A percentile compares a stretch with the other conserved stretches of the same genome.
These are phyloP conservation scores for Apiospora malaysiana DNA, from an alignment of 2,329 filamentous ascomycete genomes.

Conservation along the genomic window DNA sequence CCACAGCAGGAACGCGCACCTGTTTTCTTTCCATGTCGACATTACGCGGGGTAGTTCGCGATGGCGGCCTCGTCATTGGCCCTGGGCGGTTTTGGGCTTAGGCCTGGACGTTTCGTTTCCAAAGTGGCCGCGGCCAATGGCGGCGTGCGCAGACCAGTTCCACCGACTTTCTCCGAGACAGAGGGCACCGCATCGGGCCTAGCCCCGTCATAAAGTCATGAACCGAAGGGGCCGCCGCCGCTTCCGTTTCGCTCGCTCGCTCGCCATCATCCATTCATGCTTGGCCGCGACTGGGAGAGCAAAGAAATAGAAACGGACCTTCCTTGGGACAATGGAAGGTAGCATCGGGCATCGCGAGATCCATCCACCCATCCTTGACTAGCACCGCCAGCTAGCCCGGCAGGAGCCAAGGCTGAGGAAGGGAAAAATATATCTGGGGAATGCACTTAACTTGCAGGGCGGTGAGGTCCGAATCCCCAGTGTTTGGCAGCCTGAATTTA, in stretches of 20 bases:
- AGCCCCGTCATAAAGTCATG: neutral
- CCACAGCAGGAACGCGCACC: slow-evolving; percentile 10
- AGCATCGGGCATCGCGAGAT: slow-evolving; percentile 6
- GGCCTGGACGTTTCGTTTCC: slow-evolving; percentile 19
- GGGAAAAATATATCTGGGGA: slow-evolving; percentile 6
- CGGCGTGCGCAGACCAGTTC: slow-evolving; percentile 14
- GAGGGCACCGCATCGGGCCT: slow-evolving; percentile 20
- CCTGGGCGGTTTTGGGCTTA: neutral
- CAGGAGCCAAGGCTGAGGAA: neutral
- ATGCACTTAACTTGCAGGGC: slow-evolving; percentile 17
- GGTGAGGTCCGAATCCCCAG: slow-evolving; percentile 11
- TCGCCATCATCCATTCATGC: neutral
- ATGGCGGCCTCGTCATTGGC: slow-evolving; percentile 5
- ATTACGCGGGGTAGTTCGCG: slow-evolving; percentile 20
- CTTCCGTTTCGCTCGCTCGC: slow-evolving; percentile 13
- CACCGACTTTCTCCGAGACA: slow-evolving; percentile 4
- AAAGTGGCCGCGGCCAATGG: slow-evolving; percentile 11
- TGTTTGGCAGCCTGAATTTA: slow-evolving; percentile 10
- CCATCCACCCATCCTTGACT: neutral
- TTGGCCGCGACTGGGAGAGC: neutral
- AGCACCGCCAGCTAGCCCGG: neutral
- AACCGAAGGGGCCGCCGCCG: slow-evolving; percentile 11
- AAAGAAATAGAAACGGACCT: slow-evolving; percentile 12
- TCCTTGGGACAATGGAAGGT: neutral
- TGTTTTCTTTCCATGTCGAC: neutral